Percentiles rank a stretch among this genome's conserved stretches.
These are phyloP conservation scores for Alternaria brassicicola DNA, from an alignment of 2,329 filamentous ascomycete genomes.

Conservation along the genomic window DNA sequence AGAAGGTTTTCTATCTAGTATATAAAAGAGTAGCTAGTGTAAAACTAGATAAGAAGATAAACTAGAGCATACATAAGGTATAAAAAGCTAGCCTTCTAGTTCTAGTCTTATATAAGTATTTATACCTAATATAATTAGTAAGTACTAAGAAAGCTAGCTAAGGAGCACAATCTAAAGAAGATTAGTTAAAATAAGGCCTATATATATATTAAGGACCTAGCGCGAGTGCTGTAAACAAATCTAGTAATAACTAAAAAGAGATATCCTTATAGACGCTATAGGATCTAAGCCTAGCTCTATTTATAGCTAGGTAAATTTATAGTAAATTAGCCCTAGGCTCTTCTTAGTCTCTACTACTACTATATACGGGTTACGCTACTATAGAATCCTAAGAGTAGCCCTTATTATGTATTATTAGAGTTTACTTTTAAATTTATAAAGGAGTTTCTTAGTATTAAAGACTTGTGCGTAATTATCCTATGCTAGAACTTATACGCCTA, in stretches of 20 bases:
- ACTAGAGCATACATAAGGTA: slow-evolving; percentile 14
- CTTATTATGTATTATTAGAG: slow-evolving; percentile 11
- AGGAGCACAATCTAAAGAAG: slow-evolving; percentile 24
- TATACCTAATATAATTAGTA: slow-evolving; percentile 11
- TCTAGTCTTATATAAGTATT: neutral
- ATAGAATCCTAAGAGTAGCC: slow-evolving; percentile 7
- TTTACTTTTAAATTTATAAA: slow-evolving; percentile 13
- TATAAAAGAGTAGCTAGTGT: slow-evolving; percentile 18
- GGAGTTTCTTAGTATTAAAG: neutral
- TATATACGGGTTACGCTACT: slow-evolving; percentile 15
- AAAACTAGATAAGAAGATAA: neutral
- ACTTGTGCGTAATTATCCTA: slow-evolving; percentile 6
- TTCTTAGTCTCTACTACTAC: slow-evolving; percentile 12
- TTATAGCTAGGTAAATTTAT: neutral
- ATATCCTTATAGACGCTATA: neutral
- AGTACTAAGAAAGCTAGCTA: slow-evolving; percentile 23
- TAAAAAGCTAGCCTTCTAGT: neutral
- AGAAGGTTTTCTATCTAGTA: slow-evolving; percentile 22
- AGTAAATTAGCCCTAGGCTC: neutral
- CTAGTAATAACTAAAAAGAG: neutral
- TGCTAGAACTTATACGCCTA: neutral
- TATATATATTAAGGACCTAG: slow-evolving; percentile 12
- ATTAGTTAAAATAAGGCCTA: slow-evolving; percentile 14
- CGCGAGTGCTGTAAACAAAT: neutral
- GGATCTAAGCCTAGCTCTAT: neutral